These are phyloP conservation scores for Lunasporangiospora selenospora DNA, from an alignment of 192 early-diverging fungal genomes.

Conservation along the genomic window DNA sequence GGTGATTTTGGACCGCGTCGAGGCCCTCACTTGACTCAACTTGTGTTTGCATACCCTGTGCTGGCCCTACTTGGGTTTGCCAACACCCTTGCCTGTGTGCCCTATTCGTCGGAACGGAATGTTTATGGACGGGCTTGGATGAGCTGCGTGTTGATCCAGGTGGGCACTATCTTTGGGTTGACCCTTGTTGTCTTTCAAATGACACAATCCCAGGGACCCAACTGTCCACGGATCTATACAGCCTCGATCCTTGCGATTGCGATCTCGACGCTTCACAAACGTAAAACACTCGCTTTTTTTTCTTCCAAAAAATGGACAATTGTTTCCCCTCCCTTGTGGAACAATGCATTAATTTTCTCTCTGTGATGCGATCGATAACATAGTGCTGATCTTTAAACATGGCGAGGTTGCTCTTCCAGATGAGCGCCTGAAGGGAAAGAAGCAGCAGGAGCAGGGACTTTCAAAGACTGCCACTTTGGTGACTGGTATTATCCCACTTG, in stretches of 20 bases:
- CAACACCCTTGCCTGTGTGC: constrained; percentile 48
- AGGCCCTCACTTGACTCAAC: constrained; percentile 65
- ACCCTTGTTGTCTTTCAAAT: constrained; percentile 53
- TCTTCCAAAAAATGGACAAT: too few species aligned
- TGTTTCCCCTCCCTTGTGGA: too few species aligned
- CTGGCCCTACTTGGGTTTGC: constrained; percentile 56
- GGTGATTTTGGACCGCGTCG: constrained; percentile 61
- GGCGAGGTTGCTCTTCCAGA: constrained; percentile 51
- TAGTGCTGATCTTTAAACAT: constrained; percentile 42
- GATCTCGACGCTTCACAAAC: constrained; percentile 44
- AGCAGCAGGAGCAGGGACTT: constrained; percentile 7
- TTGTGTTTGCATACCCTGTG: constrained; percentile 58
- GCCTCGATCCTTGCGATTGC: constrained; percentile 36
- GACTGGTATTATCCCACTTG: constrained; percentile 47
- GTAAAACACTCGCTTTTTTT: constrained; percentile 16
- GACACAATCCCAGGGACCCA: constrained; percentile 25
- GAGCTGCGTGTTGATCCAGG: constrained; percentile 42
- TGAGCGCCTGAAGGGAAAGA: constrained; percentile 31
- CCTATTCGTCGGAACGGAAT: constrained; percentile 30
- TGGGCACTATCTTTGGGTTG: constrained; percentile 26
- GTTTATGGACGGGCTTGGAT: constrained; percentile 38
- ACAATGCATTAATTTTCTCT: background rate
- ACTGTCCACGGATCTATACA: constrained; percentile 44
- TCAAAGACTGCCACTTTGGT: constrained; percentile 13
- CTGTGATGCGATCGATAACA: too few species aligned